Base-by-base conservation (phyloP, 257 asterid species). In the Knoxia roxburghii region DNA sequence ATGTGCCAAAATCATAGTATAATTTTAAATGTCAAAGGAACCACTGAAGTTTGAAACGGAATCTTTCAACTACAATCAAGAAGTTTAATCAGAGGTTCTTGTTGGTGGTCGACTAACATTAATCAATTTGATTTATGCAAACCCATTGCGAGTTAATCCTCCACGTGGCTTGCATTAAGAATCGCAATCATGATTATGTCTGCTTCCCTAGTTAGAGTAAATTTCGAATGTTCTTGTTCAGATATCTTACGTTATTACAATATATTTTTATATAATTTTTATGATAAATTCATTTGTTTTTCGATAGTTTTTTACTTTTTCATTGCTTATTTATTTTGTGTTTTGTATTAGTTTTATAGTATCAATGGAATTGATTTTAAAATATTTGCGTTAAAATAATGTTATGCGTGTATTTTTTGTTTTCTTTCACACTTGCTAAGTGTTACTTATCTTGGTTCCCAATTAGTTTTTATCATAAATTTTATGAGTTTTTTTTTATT, bases 151-250 rank as follows among this genome's bases (percentile, higher is more conserved):
- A 61, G 73, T 17, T 68, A 66, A 67, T 56, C 71, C 69, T 58
- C 67, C 73, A 68, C 73, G 75, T 68, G 78, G 62, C 43, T 40
- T 59, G 73, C 67, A 59, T 20, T 41, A 43, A 6, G 20, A 59
- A 1, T 18, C 52, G 37, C 5, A 40, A 18, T 54, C 32, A 10
- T 15, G 9, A 43, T 43, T 4, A n/a, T n/a, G n/a, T n/a, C n/a
- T 43, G 48, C 48, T 43, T 43, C 14, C 48, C 15, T 43, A 43
- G 15, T 43, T 5, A 43, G 14, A 1, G 15, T 43, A 43, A 13
- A 5, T 1, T 37, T 4, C 6, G 41, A 37, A 37, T 37, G 41
- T 37, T 37, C 9, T 4, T 3, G 41, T 37, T 37, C 41, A n/a
- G n/a, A n/a, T n/a, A n/a, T n/a, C n/a, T n/a, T n/a, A n/a, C n/a